phyloP scores from a whole-genome alignment of 208 protist species.

The Endotrypanum monterogeii region DNA sequence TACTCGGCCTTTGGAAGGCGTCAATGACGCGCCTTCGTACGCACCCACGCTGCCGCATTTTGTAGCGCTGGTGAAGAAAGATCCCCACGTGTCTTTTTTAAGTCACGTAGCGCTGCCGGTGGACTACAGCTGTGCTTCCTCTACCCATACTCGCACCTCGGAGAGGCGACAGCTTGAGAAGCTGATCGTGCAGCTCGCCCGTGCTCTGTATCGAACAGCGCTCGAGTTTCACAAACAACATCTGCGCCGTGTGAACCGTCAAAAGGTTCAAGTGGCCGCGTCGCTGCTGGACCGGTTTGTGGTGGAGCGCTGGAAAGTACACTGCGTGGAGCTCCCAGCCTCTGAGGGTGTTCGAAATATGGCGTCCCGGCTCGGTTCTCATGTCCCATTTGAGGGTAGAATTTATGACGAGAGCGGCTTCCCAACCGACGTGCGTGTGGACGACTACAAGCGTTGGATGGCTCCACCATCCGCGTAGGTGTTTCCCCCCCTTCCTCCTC shows the following conservation, averaged over 20 bases:
- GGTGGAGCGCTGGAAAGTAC: slow-evolving; percentile 25
- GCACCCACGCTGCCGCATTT: slow-evolving; percentile 81
- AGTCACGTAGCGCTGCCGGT: slow-evolving; percentile 48
- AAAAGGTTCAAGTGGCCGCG: slow-evolving; percentile 81
- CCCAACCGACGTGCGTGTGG: slow-evolving; percentile 68
- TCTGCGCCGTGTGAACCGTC: slow-evolving; percentile 68
- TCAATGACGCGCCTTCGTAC: slow-evolving; percentile 45
- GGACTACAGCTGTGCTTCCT: slow-evolving; percentile 17
- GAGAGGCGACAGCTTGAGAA: slow-evolving; percentile 50
- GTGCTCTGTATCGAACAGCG: slow-evolving; percentile 59
- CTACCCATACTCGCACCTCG: not conserved
- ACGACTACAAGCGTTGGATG: slow-evolving; percentile 89
- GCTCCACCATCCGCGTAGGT: slow-evolving; percentile 25
- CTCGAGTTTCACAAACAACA: slow-evolving; percentile 73
- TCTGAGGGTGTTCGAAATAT: slow-evolving; percentile 40
- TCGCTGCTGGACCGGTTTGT: slow-evolving; percentile 76
- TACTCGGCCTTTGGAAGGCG: slow-evolving; percentile 36
- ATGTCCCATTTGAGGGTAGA: slow-evolving; percentile 66
- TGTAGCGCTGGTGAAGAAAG: slow-evolving; percentile 64
- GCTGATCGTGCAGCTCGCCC: slow-evolving; percentile 58
- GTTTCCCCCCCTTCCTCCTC: not conserved
- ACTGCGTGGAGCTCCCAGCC: slow-evolving; percentile 22
- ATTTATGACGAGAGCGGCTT: slow-evolving; percentile 72
- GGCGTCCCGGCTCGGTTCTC: slow-evolving; percentile 53
- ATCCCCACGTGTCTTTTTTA: slow-evolving; percentile 74